Base-by-base conservation (phyloP, 495 filamentous ascomycete genomes). In the Trichoderma gamsii region DNA sequence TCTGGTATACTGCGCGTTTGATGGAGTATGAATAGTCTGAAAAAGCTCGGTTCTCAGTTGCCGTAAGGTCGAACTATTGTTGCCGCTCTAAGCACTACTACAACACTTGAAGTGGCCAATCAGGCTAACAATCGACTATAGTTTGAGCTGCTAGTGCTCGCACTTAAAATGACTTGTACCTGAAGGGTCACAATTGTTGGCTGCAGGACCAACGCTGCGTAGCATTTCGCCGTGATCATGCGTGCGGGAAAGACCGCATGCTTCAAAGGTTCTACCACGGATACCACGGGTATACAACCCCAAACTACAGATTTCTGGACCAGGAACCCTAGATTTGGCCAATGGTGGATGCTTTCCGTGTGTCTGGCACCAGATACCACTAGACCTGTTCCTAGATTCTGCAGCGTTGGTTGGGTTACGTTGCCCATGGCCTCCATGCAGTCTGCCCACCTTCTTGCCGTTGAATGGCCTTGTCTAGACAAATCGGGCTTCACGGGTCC, bases 381-480 rank as follows among this genome's bases (percentile, higher is more conserved):
- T 32, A 61, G 27, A 25, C 56, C 56, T 61, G 56, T 61, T 61
- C 56, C 56, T 61, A n/a, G 23, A 61, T 61, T 27, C 56, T 15
- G 56, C 56, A 27, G 56, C 23, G 23, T 61, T 29, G 23, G 49
- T 49, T 49, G 44, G 44, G 44, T 21, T 18, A 18, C 27, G 27
- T 27, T 29, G 11, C 23, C 56, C 56, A 61, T 61, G 56, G 8
- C 3, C 25, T 32, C 23, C 13, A 49, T 49, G 15, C n/a, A 16
- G 3, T 32, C 25, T 61, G 56, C 56, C 56, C 56, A 61, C 56
- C 23, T 23, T 61, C 56, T 61, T 13, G 56, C 56, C 56, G 27
- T 61, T 32, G 18, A 52, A 52, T 3, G 49, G 49, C 49, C 23
- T 0, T 32, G 16, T 21, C 15, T 61, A n/a, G 23, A 7, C 25